Base-by-base conservation (phyloP, 495 filamentous ascomycete species). In the Aspergillus egyptiacus region DNA sequence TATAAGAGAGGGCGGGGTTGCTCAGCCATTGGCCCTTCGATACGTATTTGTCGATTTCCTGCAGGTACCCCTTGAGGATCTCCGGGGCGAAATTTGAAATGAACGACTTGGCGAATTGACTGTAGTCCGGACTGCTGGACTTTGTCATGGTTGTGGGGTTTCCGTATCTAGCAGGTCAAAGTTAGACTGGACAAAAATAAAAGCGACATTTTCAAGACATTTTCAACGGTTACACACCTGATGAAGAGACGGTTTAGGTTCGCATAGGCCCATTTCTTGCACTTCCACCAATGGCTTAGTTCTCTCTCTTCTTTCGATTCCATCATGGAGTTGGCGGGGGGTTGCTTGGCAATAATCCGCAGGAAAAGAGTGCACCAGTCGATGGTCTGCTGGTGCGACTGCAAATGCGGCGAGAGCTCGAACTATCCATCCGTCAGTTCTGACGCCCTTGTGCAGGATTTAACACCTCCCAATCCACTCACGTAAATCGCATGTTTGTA, bases 401-500 rank as follows among this genome's bases (percentile, higher is more conserved):
- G 82, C 14, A 98, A 74, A 60, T 78, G 79, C 19, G 78, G 72
- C 17, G 86, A 85, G 30, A 98, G 79, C 57, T 97, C 94, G 57
- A 96, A 91, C 91, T 84, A 75, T 27, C 18, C 28, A n/a, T 20
- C 3, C 32, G 57, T 63, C 52, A 64, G 54, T 53, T 51, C 49
- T 20, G 19, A 30, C 9, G 2, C 32, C 24, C 19, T 5, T 47
- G 6, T 36, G 24, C 28, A 23, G 14, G 1, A 33, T 40, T 4
- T 5, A 3, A 20, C 23, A 5, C 18, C 28, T 31, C 31, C 18
- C 31, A 37, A 48, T 36, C 47, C 45, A 83, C 88, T 46, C 73
- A 96, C 91, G 73, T 91, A 98, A 49, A 91, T 94, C 31, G 91
- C 87, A 69, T 98, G 94, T 71, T 98, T 98, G 67, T 91, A 97